Percentiles rank a stretch among this genome's conserved stretches.
Conservation (phyloP, 2,329 filamentous ascomycete genomes). For the Paracorniculantispora psalliotae region DNA sequence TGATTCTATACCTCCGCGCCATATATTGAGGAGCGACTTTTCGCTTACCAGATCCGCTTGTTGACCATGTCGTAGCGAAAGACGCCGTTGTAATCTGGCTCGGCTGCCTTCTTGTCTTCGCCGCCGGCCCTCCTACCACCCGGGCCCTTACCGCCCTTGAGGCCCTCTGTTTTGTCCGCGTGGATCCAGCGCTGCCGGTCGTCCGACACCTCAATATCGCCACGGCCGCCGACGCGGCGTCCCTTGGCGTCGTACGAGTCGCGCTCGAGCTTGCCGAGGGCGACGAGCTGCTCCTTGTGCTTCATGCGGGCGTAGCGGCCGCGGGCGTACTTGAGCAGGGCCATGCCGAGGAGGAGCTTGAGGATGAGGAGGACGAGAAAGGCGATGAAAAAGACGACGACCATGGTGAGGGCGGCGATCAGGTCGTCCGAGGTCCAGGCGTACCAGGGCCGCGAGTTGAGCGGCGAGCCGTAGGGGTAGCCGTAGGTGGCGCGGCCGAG, state of each 20-base stretch:
- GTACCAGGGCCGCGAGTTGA: conserved; percentile 41
- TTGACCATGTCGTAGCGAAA: conserved; percentile 90
- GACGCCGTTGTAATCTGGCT: conserved; percentile 56
- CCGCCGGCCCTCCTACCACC: conserved; percentile 50
- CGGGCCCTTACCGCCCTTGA: conserved; percentile 48
- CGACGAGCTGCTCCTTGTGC: conserved; percentile 52
- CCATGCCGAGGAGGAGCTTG: conserved; percentile 86
- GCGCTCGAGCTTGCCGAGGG: conserved; percentile 41
- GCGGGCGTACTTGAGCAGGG: conserved; percentile 72
- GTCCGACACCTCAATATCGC: conserved; percentile 81
- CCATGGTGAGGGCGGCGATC: conserved; percentile 74
- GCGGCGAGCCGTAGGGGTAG: conserved; percentile 39
- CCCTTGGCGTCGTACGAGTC: conserved; percentile 64
- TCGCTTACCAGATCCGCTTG: conserved; percentile 82
- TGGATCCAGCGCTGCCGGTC: conserved; percentile 84
- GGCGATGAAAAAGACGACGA: conserved; percentile 76
- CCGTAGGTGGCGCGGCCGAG: conserved; percentile 70
- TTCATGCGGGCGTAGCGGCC: conserved; percentile 80
- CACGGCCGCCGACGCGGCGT: conserved; percentile 73
- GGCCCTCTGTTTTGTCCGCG: conserved; percentile 70
- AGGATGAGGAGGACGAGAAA: conserved; percentile 81
- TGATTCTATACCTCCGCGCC: neutral
- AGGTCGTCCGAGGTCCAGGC: conserved; percentile 64
- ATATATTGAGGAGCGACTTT: neutral
- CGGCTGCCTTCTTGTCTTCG: conserved; percentile 42